Evolutionary conservation across 495 filamentous ascomycete species (phyloP), one percentile per base, ranked within the genome.

Genomic region (Lasiosphaeria hispida): DNA sequence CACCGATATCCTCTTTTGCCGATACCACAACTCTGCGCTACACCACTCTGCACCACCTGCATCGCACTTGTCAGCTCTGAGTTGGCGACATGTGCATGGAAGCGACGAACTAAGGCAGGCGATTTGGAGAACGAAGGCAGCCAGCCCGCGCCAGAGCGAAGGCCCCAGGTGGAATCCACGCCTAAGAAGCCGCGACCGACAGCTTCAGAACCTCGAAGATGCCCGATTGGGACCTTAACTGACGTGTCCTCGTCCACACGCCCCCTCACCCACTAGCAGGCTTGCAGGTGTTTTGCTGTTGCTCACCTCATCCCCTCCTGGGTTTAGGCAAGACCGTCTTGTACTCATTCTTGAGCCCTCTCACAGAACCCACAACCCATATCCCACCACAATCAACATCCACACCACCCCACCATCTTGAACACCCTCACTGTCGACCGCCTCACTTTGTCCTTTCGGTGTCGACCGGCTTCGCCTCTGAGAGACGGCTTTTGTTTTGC

Each of bases 401-500:
- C 36, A 37, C n/a, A 30, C 19, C 38, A 19, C 7, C 48, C 19
- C 38, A 19, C 7, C 48, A 17, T 37, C 51, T 23, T 5, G n/a
- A 45, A 13, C 54, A 56, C 53, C 10, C 10, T 7, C 30, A 36
- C 17, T 14, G 43, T 18, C 37, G 30, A 7, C 34, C 56, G 7
- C 17, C n/a, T 43, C 45, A 14, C 41, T n/a, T n/a, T 43, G 15
- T 51, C 41, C 34, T 53, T 49, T 57, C 48, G 19, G 35, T 33
- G 55, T 35, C 64, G 61, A 61, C 64, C 60, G 64, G 62, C 34
- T 63, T 60, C 55, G 57, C 57, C 56, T 59, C 57, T 51, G 10
- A 44, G 35, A 35, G 13, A 35, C 47, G 41, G 11, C 23, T 30
- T 30, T 30, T 30, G 23, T 30, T 5, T 30, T 30, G 23, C 23